phyloP scores from a whole-genome alignment of 495 filamentous ascomycete species.

The Cercophora samala region DNA sequence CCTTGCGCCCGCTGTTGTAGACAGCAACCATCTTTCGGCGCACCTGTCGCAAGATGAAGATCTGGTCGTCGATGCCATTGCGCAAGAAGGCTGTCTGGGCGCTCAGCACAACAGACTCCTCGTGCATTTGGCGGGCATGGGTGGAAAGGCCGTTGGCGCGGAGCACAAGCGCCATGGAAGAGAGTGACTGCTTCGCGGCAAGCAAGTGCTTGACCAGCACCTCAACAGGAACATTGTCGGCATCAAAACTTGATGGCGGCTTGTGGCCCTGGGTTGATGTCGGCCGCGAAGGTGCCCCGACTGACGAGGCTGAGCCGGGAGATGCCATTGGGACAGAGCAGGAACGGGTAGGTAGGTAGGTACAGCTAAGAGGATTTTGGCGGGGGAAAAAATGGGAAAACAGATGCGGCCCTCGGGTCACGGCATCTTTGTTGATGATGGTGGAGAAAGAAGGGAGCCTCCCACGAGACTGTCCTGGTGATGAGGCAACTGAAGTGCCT shows the following conservation, averaged over 20 bases:
- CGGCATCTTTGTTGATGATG: constrained; percentile 13
- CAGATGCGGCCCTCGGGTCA: neutral
- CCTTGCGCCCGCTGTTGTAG: constrained; percentile 45
- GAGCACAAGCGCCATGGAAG: constrained; percentile 78
- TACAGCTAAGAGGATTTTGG: too few relatives aligned
- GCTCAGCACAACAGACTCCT: constrained; percentile 72
- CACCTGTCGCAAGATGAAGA: constrained; percentile 64
- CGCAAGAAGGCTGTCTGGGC: constrained; percentile 77
- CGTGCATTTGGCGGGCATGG: constrained; percentile 67
- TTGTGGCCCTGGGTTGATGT: constrained; percentile 7
- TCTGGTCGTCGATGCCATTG: constrained; percentile 67
- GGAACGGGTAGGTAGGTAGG: too few relatives aligned
- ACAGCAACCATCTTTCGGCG: constrained; percentile 56
- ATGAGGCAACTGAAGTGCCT: neutral
- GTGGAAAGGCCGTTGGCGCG: constrained; percentile 86
- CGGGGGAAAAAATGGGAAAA: neutral
- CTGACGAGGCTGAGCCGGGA: constrained; percentile 19
- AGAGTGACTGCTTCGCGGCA: constrained; percentile 83
- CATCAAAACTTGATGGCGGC: constrained; percentile 13
- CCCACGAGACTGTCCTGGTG: neutral
- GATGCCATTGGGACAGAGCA: constrained; percentile 8
- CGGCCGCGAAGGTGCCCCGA: constrained; percentile 13
- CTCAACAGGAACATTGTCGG: constrained; percentile 55
- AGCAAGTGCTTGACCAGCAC: constrained; percentile 78
- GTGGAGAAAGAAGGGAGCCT: neutral